Evolutionary conservation across 257 asterid species (phyloP).

Genomic region (Nicotiana knightiana): DNA sequence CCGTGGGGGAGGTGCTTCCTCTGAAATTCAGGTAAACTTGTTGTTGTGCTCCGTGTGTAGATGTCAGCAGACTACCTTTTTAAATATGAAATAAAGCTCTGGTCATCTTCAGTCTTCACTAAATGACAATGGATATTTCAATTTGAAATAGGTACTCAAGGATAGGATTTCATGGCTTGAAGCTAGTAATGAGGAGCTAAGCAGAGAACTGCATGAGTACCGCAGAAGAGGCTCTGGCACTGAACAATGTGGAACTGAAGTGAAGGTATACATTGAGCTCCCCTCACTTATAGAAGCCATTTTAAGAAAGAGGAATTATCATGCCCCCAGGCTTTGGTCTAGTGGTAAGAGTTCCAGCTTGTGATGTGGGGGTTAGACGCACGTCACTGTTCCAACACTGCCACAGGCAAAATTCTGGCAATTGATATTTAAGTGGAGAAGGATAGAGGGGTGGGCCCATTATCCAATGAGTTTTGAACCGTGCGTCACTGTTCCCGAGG

Average conservation of each 20-base stretch:
- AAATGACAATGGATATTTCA: conserved; percentile 5
- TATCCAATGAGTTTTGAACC: neutral
- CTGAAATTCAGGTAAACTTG: conserved; percentile 68
- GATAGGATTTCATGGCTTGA: conserved; percentile 91
- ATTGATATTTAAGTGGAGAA: neutral
- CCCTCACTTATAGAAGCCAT: neutral
- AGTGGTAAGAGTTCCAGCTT: neutral
- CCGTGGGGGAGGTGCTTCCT: conserved; percentile 88
- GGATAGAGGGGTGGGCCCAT: neutral
- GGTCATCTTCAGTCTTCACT: neutral
- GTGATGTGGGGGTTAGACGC: neutral
- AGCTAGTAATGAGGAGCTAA: conserved; percentile 80
- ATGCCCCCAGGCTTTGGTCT: neutral
- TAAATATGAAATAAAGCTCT: neutral
- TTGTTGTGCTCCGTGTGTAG: neutral
- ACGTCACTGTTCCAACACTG: neutral
- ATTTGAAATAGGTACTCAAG: conserved; percentile 58
- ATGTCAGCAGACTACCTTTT: neutral
- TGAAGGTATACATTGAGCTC: conserved; percentile 41
- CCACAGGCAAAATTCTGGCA: neutral
- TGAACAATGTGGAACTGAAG: conserved; percentile 50
- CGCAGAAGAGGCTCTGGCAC: conserved; percentile 47
- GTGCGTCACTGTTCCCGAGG: neutral
- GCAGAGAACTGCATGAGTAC: conserved; percentile 69
- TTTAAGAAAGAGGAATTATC: neutral